Base-by-base conservation (phyloP, 2,329 filamentous ascomycete species). In the Fusarium nygamai region DNA sequence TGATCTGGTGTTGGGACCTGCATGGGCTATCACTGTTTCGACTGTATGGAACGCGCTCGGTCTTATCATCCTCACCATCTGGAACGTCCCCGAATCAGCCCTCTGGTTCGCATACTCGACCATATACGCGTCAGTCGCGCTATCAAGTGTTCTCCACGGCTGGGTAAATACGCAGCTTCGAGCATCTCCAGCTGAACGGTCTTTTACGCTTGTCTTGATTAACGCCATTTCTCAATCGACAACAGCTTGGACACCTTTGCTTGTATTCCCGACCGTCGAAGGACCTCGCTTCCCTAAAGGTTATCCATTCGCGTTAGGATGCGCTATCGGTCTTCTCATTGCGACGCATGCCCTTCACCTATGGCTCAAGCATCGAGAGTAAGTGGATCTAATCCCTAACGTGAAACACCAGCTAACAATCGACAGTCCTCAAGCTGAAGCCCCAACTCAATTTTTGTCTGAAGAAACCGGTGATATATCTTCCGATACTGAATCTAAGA, bases 131-230 rank as follows among this genome's bases (percentile, higher is more conserved):
- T 82, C 87, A 0, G 83, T 85, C 10, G 84, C 88, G 2, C 85
- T 90, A 80, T 88, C 88, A 0, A 88, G 86, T 54, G 86, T 89
- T 8, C 80, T 90, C 12, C 86, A 89, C 61, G 88, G 88, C 7
- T 90, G 88, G 87, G 84, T 88, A 8, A 90, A 90, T 67, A 86
- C 82, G 17, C 82, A 85, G 39, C 78, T 89, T 5, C 83, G 84
- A 29, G 81, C 84, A 24, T 84, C 84, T 3, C 84, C 84, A 0
- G 84, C 83, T 1, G 84, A 89, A 66, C 80, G 88, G 11, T 82
- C 87, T 0, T 84, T 89, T 57, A 85, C 84, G 0, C 76, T 90
- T 11, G 84, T 89, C 8, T 76, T 88, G 29, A 86, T 89, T 69
- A 90, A 88, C 54, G 82, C 84, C 0, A 80, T 90, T n/a, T 83